Evolutionary conservation across 495 filamentous ascomycete genomes (phyloP), one percentile per base, ranked within the genome.

Genomic region (Hypoxylon cercidicola): DNA sequence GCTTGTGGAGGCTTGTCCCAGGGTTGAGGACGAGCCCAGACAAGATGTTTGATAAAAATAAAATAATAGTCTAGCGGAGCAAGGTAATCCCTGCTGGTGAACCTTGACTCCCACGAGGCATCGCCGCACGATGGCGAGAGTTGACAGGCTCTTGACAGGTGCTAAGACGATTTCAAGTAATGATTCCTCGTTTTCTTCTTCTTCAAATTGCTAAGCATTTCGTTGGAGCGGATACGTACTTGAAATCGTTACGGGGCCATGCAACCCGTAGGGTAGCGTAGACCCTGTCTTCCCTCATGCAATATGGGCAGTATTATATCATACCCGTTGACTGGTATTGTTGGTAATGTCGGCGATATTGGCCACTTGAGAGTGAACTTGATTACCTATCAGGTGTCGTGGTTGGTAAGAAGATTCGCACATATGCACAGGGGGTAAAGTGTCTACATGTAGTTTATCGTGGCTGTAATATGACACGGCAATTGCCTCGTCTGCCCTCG

Each of bases 71-170:
- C 30, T 11, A 55, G 48, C 32, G 55, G 58, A 56, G 41, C 45
- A 56, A 47, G 60, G 55, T 12, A 43, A 60, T 41, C 65, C 65
- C 51, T 63, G 65, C 20, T 15, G n/a, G 23, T 7, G 1, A 64
- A 55, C 59, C 64, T 46, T 46, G 40, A 53, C 49, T 37, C 18
- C 65, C 65, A 68, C 60, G 65, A 62, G 65, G 54, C 16, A 30
- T 10, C 37, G 59, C 53, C 54, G 60, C 59, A 50, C 49, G 55
- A 60, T 63, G 8, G 55, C 45, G 34, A 60, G 15, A 25, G 55
- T 23, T 45, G 46, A 55, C 40, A 21, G 51, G 57, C 39, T 20
- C 37, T 61, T 25, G 40, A 39, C 28, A 21, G 51, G 40, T 49
- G 55, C 50, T 52, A 66, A 48, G 52, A 39, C 47, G 39, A 59